Base-by-base conservation (phyloP, 768 basidiomycete genomes). In the Leccinum rimulosum region DNA sequence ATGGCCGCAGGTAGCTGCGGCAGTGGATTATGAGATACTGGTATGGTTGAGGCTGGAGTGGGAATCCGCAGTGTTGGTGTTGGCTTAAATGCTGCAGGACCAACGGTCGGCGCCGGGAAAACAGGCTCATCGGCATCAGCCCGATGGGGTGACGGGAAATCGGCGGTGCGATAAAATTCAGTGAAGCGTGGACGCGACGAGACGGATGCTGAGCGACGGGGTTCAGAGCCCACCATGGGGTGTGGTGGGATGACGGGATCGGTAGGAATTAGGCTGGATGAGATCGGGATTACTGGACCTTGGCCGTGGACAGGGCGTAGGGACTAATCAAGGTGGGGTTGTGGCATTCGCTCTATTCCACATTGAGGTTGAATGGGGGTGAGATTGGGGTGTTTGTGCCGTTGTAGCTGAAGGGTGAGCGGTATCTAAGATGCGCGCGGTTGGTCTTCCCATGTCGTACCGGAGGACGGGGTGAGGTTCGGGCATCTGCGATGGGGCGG, bases 1-100 rank as follows among this genome's bases (percentile, higher is more conserved):
- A 90, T 56, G 66, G 89, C 83, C 31, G 73, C 72, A 0, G 89
- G 89, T 0, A 83, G 87, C 3, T 68, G 59, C 0, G 89, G 89
- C 9, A 91, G 82, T 5, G 87, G 88, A 66, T 91, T 88, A 17
- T 56, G 54, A 5, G 55, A 45, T 43, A 25, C 28, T 10, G 54
- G 54, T 10, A 51, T 28, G 9, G 40, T 43, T 15, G 54, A 38
- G 6, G 3, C 49, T 2, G 57, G 40, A 1, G 31, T 48, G 25
- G 61, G 56, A 47, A 56, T 59, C 10, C 50, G 54, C 51, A 60
- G 30, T 17, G 14, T 15, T 14, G 25, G 66, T 1, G 61, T 68
- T 31, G 56, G 28, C 55, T 60, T 59, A 3, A 55, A 48, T 50
- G 47, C 57, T 3, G 59, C n/a, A 3, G 45, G 65, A 1, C 55